These are phyloP conservation scores for Tilletia caries DNA, from an alignment of 1,284 basidiomycete species.

Conservation along the genomic window DNA sequence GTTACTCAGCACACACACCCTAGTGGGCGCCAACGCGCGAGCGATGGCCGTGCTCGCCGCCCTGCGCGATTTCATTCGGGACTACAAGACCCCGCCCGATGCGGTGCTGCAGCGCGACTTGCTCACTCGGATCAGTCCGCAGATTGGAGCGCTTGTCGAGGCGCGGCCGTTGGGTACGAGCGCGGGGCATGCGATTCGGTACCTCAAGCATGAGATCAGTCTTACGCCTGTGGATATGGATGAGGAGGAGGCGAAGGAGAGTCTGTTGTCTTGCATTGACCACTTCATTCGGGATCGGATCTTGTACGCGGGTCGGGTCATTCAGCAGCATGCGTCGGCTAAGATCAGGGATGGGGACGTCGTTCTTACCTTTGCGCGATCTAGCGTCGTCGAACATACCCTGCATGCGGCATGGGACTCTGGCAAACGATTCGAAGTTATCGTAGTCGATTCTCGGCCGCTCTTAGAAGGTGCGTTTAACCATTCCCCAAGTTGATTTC, in stretches of 20 bases:
- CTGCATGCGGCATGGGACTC: slow-evolving; percentile 65
- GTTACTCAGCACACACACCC: slow-evolving; percentile 42
- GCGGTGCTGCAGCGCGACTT: slow-evolving; percentile 48
- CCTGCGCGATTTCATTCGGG: slow-evolving; percentile 46
- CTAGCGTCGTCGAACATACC: slow-evolving; percentile 88
- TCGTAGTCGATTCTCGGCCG: slow-evolving; percentile 91
- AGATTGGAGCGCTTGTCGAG: slow-evolving; percentile 82
- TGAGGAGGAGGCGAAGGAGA: slow-evolving; percentile 88
- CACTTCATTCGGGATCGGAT: slow-evolving; percentile 92
- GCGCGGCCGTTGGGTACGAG: slow-evolving; percentile 89
- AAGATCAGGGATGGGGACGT: slow-evolving; percentile 94
- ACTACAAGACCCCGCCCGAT: slow-evolving; percentile 49
- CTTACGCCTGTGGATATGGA: slow-evolving; percentile 83
- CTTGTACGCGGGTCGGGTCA: slow-evolving; percentile 86
- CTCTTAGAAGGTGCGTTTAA: slow-evolving; percentile 76
- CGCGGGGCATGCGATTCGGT: slow-evolving; percentile 88
- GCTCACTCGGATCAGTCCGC: slow-evolving; percentile 57
- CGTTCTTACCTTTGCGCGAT: slow-evolving; percentile 89
- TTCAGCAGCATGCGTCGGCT: slow-evolving; percentile 73
- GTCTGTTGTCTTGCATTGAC: slow-evolving; percentile 79
- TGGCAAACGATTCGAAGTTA: slow-evolving; percentile 74
- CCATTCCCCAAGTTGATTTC: too few species aligned
- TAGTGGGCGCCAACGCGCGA: slow-evolving; percentile 48
- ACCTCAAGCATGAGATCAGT: slow-evolving; percentile 94
- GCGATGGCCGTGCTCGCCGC: slow-evolving; percentile 48